Evolutionary conservation across 495 filamentous ascomycete genomes (phyloP).

Genomic region (Xylaria acuta): DNA sequence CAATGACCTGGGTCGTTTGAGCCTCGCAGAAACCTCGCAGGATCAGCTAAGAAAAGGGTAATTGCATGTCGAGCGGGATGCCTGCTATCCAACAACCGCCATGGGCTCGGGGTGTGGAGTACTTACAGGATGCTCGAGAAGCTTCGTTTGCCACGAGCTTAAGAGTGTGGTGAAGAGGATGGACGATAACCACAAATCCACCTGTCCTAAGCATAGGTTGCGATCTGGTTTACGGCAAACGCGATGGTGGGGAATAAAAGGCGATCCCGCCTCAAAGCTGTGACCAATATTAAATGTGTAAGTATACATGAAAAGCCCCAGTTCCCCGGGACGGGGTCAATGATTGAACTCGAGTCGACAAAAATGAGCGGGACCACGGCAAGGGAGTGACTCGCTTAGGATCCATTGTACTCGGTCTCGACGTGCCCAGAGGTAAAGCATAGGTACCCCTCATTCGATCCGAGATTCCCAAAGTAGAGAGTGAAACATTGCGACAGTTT

Average conservation of each 20-base stretch:
- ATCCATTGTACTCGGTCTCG: slow-evolving; percentile 1
- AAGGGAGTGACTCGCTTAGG: slow-evolving; percentile 4
- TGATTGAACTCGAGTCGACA: neutral
- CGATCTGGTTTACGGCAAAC: neutral
- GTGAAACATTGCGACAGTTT: slow-evolving; percentile 21
- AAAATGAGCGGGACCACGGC: neutral
- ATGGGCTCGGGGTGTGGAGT: neutral
- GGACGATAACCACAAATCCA: neutral
- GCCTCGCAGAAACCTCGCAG: neutral
- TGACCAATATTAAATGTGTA: neutral
- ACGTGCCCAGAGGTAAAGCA: slow-evolving; percentile 10
- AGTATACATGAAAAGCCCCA: neutral
- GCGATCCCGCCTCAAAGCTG: neutral
- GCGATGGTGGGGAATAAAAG: neutral
- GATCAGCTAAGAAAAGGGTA: neutral
- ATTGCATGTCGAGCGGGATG: neutral
- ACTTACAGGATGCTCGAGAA: neutral
- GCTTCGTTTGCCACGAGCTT: neutral
- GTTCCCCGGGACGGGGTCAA: neutral
- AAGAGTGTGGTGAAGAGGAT: neutral
- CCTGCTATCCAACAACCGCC: neutral
- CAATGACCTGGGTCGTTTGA: neutral
- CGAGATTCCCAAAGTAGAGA: slow-evolving; percentile 2
- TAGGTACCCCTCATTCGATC: neutral
- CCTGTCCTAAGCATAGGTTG: neutral